Evolutionary conservation across 768 basidiomycete species (phyloP), one percentile per base, ranked within the genome.

Genomic region (Coprinopsis cinerea): DNA sequence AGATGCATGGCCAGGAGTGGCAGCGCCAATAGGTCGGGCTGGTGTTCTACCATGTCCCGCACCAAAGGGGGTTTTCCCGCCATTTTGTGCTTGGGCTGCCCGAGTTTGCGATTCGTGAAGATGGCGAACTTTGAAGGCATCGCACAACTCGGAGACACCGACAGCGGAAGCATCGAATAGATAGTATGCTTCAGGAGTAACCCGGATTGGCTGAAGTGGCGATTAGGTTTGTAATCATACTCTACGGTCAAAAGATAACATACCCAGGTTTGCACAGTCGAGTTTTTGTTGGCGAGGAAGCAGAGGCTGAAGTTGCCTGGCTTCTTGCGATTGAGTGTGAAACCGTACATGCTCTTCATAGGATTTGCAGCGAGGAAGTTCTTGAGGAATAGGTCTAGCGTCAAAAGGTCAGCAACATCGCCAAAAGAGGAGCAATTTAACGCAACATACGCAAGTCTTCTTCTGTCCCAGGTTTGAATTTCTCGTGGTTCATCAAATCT

Each of bases 61-160:
- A 49, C 76, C 82, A 55, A 83, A 91, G 0, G 92, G 90, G 0
- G 92, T 93, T 62, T 85, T 90, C 7, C 84, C 85, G 39, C 85
- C 83, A 34, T 45, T 45, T 20, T 45, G 74, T 67, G 3, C 66
- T n/a, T n/a, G n/a, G n/a, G n/a, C n/a, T n/a, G n/a, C n/a, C 67
- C 10, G 72, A 56, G 59, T 69, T 61, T 54, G 75, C 62, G 86
- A 85, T 64, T 88, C 84, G 57, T 89, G 83, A 37, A 88, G 70
- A 69, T 90, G 87, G 57, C 87, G 68, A 60, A 90, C 81, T 81
- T 97, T 97, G 81, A 98, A 98, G 17, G 94, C 93, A 64, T 97
- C 94, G 55, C 95, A 96, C 3, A 98, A 70, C 64, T 96, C 92
- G 3, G 89, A 84, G 22, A 98, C 91, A 30, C 91, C 92, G 5